phyloP scores from a whole-genome alignment of 2,329 filamentous ascomycete species.

The Lecanicillium sp. region DNA sequence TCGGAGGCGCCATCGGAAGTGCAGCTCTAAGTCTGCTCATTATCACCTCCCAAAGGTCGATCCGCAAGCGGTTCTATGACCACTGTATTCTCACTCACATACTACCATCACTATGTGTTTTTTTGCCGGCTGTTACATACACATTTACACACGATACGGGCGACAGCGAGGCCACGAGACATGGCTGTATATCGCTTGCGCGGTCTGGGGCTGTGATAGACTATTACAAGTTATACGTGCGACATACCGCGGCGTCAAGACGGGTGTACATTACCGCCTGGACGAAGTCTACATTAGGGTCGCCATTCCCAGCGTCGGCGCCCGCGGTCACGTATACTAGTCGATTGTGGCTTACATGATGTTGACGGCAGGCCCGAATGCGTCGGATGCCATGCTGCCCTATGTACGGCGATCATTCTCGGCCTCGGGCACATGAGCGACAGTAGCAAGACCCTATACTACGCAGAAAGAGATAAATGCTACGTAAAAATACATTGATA shows the following conservation, averaged over 20 bases:
- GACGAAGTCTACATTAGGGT: conserved; percentile 25
- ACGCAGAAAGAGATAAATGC: too few species aligned
- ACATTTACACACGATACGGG: conserved; percentile 30
- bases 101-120: conserved; percentile 31
- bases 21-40: conserved; percentile 23
- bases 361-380: too few species aligned
- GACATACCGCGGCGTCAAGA: conserved; percentile 19
- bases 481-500: too few species aligned
- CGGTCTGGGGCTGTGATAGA: conserved; percentile 25
- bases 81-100: conserved; percentile 38
- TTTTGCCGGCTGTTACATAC: conserved; percentile 36
- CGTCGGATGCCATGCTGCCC: too few species aligned
- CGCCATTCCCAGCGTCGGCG: conserved; percentile 22
- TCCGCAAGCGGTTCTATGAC: conserved; percentile 34
- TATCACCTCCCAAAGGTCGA: conserved; percentile 26
- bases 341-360: too few species aligned
- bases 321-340: conserved; percentile 25
- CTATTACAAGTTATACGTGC: conserved; percentile 17
- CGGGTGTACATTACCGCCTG: conserved; percentile 21
- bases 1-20: conserved; percentile 37
- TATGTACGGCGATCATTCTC: too few species aligned
- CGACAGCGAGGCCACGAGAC: conserved; percentile 38
- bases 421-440: too few species aligned
- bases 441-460: too few species aligned
- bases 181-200: conserved; percentile 24